Base-by-base conservation (phyloP, 2,329 filamentous ascomycete genomes). In the Colletotrichum lini region DNA sequence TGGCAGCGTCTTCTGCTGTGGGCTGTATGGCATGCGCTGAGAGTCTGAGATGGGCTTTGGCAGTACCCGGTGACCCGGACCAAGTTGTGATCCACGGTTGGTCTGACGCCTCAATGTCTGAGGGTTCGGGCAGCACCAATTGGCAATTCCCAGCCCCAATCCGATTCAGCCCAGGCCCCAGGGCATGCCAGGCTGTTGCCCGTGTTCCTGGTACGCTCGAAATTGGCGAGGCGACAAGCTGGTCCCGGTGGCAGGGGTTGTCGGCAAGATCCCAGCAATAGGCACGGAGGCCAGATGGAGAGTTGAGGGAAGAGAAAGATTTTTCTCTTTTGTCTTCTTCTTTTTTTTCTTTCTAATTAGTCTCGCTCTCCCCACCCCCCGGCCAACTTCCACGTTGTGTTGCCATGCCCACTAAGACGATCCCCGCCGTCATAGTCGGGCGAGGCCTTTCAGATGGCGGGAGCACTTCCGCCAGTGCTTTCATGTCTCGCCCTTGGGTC, bases 31-130 rank as follows among this genome's bases (percentile, higher is more conserved):
- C 26, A 56, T 26, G 16, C 38, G 42, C n/a, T 49, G 52, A 12
- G 42, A 21, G 30, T 40, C 54, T 50, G 56, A 49, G 16, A 54
- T 38, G 67, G 18, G 58, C 26, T 47, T 15, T 49, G 58, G 13
- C 26, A 40, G n/a, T 52, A 16, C 9, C 45, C 59, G 52, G 16
- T 42, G 45, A 42, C 56, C 63, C 64, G 58, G 67, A 42, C 49
- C 67, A 67, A 61, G 63, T 67, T 70, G 56, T 26, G 54, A 60
- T 65, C 61, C 61, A 49, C 54, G 40, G 67, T n/a, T 56, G 47
- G 54, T 70, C 54, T 45, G 67, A 60, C 67, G 67, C 67, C 67
- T 63, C 67, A 65, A 35, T 56, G 64, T 68, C 68, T 70, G 68
- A 70, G 68, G 68, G 64, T 54, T 67, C 57, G 42, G 42, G 38